These are phyloP conservation scores for Phylloporus arenicola DNA, from an alignment of 768 basidiomycete genomes.

Conservation along the genomic window DNA sequence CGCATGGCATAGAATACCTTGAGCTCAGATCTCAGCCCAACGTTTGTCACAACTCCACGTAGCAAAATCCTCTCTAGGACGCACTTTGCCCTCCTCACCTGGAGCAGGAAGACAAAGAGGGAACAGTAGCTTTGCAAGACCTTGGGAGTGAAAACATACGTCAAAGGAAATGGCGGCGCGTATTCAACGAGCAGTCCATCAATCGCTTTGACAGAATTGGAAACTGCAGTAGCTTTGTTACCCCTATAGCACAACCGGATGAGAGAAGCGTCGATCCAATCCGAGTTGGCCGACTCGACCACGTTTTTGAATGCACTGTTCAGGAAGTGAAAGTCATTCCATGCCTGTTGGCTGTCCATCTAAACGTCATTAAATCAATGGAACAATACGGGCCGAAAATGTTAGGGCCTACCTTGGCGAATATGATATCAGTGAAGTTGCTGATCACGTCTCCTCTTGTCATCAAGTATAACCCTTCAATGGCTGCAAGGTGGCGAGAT, in stretches of 20 bases:
- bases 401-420: slow-evolving; percentile 51
- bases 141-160: slow-evolving; percentile 65
- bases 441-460: slow-evolving; percentile 71
- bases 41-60: slow-evolving; percentile 39
- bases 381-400: neutral
- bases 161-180: slow-evolving; percentile 73
- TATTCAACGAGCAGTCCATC: slow-evolving; percentile 73
- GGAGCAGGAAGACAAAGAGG: slow-evolving; percentile 66
- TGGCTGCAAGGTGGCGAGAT: slow-evolving; percentile 53
- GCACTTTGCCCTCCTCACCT: slow-evolving; percentile 67
- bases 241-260: slow-evolving; percentile 69
- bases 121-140: slow-evolving; percentile 55
- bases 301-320: slow-evolving; percentile 73
- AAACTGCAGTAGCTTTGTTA: slow-evolving; percentile 39
- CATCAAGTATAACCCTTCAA: slow-evolving; percentile 74
- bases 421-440: slow-evolving; percentile 68
- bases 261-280: slow-evolving; percentile 62
- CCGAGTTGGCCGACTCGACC: slow-evolving; percentile 43
- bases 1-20: slow-evolving; percentile 75
- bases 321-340: slow-evolving; percentile 81
- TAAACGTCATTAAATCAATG: slow-evolving; percentile 21
- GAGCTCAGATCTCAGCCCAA: slow-evolving; percentile 39
- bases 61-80: slow-evolving; percentile 67
- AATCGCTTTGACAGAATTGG: slow-evolving; percentile 55
- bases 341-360: slow-evolving; percentile 71